Percentiles rank a stretch among this genome's conserved stretches.
Conservation (phyloP, 2,329 filamentous ascomycete species). For the Claviceps capensis region DNA sequence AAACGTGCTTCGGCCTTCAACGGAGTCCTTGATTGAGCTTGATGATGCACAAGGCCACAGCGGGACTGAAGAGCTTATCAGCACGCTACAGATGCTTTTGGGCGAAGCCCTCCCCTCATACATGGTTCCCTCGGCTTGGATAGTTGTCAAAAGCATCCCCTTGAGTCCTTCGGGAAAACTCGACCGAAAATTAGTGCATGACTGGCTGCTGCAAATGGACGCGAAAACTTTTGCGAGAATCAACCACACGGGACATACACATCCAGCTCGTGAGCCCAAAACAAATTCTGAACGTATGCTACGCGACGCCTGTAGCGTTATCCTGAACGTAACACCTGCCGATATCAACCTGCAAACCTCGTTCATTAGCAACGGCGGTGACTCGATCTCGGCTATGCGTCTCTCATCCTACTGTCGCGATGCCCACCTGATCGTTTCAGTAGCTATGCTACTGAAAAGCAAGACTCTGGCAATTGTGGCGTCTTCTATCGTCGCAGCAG, state of each 20-base stretch:
- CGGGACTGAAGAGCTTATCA: slow-evolving; percentile 1
- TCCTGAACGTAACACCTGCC: slow-evolving; percentile 22
- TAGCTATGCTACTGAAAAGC: slow-evolving; percentile 9
- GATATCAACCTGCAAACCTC: slow-evolving; percentile 17
- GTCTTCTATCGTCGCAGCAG: neutral
- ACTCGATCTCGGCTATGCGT: slow-evolving; percentile 30
- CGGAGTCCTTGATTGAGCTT: neutral
- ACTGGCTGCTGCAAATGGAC: neutral
- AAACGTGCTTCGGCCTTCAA: neutral
- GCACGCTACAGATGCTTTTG: slow-evolving; percentile 5
- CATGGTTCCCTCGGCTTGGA: slow-evolving; percentile 2
- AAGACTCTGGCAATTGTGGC: slow-evolving; percentile 1
- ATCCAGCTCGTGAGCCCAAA: neutral
- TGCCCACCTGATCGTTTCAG: slow-evolving; percentile 16
- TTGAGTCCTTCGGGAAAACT: slow-evolving; percentile 8
- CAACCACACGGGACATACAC: neutral
- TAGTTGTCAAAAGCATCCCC: slow-evolving; percentile 4
- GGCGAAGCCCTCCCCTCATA: slow-evolving; percentile 2
- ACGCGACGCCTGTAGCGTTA: slow-evolving; percentile 22
- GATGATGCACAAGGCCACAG: neutral
- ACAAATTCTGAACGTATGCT: slow-evolving; percentile 4
- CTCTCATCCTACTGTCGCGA: slow-evolving; percentile 25
- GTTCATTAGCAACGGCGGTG: slow-evolving; percentile 28
- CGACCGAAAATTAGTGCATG: slow-evolving; percentile 7
- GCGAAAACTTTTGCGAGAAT: neutral